Conservation (phyloP, 305 asterid genomes). For the Striga hermonthica region DNA sequence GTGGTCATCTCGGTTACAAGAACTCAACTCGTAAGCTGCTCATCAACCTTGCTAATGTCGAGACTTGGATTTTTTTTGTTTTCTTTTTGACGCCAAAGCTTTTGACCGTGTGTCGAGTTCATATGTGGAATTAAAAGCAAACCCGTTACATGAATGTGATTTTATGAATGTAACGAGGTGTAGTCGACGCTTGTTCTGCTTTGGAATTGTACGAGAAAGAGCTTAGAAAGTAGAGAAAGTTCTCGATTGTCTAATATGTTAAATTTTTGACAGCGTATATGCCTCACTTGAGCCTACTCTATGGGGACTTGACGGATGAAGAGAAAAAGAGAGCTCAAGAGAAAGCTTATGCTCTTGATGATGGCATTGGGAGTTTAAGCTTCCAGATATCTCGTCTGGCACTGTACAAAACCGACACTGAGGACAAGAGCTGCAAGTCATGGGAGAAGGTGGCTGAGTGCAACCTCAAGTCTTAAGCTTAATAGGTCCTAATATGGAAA, state of each 20-base stretch:
- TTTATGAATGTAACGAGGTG: no score
- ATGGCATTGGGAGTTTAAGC: constrained; percentile 44
- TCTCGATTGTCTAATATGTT: background rate
- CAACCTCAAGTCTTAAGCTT: constrained; percentile 34
- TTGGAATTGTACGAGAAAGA: background rate
- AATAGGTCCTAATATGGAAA: background rate
- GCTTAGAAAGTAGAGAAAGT: background rate
- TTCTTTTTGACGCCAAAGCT: no score
- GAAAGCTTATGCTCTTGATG: constrained; percentile 60
- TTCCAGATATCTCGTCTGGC: constrained; percentile 64
- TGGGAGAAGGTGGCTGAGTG: constrained; percentile 83
- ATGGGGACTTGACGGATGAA: constrained; percentile 66
- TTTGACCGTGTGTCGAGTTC: no score
- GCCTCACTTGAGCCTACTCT: constrained; percentile 94
- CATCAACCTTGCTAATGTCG: constrained; percentile 2
- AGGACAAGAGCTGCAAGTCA: constrained; percentile 71
- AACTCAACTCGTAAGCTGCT: constrained; percentile 48
- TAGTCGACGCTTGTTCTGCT: background rate
- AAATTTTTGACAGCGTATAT: constrained; percentile 58
- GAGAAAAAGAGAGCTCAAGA: constrained; percentile 68
- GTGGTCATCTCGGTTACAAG: constrained; percentile 59
- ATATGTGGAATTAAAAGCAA: background rate
- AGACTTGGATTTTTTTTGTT: background rate
- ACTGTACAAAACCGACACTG: constrained; percentile 68
- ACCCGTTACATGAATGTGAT: background rate